Base-by-base conservation (phyloP, 257 asterid genomes). In the Buddleja alternifolia region DNA sequence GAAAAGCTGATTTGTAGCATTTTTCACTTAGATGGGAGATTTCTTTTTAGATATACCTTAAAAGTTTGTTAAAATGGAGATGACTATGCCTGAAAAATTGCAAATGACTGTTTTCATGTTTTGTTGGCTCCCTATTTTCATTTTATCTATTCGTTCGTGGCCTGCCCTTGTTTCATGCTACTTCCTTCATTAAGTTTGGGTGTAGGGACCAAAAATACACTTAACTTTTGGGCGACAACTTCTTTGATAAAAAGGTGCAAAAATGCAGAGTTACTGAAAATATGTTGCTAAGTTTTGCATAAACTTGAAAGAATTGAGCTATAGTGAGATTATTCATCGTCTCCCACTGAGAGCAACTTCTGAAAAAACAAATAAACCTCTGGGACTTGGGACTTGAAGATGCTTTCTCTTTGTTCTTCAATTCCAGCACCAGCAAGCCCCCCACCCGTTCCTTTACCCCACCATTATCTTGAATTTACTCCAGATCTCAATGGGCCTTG, bases 51-150 rank as follows among this genome's bases (percentile, higher is more conserved):
- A n/a, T n/a, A n/a, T n/a, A n/a, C n/a, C n/a, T n/a, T n/a, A n/a
- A n/a, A n/a, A n/a, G n/a, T 3, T n/a, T 15, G 6, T 40, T 50
- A n/a, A 34, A 34, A 15, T 48, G 37, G 2, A 17, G 36, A 3
- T 56, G 44, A 8, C 41, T n/a, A 47, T 48, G 10, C 29, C 52
- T 34, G 23, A n/a, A n/a, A n/a, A n/a, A n/a, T 29, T 2, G 16
- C 21, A 52, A 41, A 34, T 34, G 7, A 16, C 44, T 36, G 8
- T 6, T 14, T 4, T 40, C 23, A 12, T 39, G 54, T 29, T 25
- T 57, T 46, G 57, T 42, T 55, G 65, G 50, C 69, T 29, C 40
- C 19, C 34, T 44, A 24, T 32, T 53, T 71, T 53, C 10, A 29
- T 66, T 19, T 48, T 41, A 32, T 24, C 9, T 3, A 16, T 42